These are phyloP conservation scores for Theileria orientalis DNA, from an alignment of 169 alveolate genomes.

Conservation along the genomic window DNA sequence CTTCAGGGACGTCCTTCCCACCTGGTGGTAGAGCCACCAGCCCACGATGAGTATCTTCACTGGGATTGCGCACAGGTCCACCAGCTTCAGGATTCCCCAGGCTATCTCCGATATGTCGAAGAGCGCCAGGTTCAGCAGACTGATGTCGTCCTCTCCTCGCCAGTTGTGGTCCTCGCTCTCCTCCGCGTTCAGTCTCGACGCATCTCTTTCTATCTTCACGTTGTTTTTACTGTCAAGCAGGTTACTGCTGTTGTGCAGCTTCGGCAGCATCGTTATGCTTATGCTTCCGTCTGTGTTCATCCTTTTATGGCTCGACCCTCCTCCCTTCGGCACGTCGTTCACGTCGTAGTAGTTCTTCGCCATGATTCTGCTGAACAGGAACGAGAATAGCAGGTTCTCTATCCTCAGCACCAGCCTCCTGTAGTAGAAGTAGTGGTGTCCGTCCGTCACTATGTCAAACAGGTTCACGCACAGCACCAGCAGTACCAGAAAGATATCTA, in stretches of 20 bases:
- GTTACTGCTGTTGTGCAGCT: neutral
- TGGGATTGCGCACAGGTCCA: conserved; percentile 45
- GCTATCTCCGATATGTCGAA: conserved; percentile 61
- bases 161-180: neutral
- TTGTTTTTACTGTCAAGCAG: neutral
- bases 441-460: conserved; percentile 50
- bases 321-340: neutral
- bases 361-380: conserved; percentile 51
- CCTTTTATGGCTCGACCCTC: neutral
- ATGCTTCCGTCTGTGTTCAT: neutral
- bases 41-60: conserved; percentile 44
- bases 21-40: conserved; percentile 50
- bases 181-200: neutral
- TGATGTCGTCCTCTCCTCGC: conserved; percentile 36
- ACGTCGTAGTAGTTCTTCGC: conserved; percentile 14
- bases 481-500: conserved; percentile 11
- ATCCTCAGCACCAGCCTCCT: conserved; percentile 42
- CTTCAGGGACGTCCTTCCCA: conserved; percentile 32
- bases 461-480: conserved; percentile 9
- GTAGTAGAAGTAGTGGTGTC: conserved; percentile 53
- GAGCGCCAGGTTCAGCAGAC: conserved; percentile 55
- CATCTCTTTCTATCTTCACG: neutral
- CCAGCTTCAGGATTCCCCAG: conserved; percentile 37
- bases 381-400: conserved; percentile 40
- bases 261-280: neutral